phyloP scores from a whole-genome alignment of 1,284 basidiomycete genomes.

The Irpex sp. region DNA sequence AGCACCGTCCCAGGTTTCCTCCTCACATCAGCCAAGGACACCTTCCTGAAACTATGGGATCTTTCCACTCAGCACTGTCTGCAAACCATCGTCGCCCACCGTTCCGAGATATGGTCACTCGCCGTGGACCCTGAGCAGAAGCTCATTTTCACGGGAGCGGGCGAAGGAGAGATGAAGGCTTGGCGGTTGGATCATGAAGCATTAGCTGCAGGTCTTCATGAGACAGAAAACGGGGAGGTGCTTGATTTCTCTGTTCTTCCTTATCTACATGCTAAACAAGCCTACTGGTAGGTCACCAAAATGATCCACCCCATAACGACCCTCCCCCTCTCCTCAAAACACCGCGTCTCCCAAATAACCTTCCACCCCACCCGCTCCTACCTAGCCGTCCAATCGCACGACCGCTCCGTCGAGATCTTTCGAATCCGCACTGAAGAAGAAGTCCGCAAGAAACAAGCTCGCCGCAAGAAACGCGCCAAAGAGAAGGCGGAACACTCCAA shows the following conservation, averaged over 20 bases:
- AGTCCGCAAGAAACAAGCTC: conserved; percentile 79
- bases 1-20: conserved; percentile 59
- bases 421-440: conserved; percentile 89
- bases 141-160: conserved; percentile 84
- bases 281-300: conserved; percentile 55
- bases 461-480: conserved; percentile 71
- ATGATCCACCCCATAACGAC: conserved; percentile 66
- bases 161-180: conserved; percentile 90
- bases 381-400: conserved; percentile 87
- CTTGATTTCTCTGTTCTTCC: no score
- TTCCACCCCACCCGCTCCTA: conserved; percentile 77
- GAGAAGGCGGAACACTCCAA: conserved; percentile 53
- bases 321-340: conserved; percentile 76
- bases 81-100: conserved; percentile 90
- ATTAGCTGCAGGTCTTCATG: conserved; percentile 62
- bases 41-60: conserved; percentile 95
- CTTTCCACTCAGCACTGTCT: conserved; percentile 92
- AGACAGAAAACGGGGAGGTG: conserved; percentile 64
- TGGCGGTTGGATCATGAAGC: conserved; percentile 77
- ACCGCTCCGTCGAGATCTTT: conserved; percentile 87
- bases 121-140: conserved; percentile 54
- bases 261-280: background rate
- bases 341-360: conserved; percentile 78
- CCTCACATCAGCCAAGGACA: conserved; percentile 86
- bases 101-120: conserved; percentile 81